Conservation (phyloP, 176 grass and related monocot genomes). For the Thalia dealbata region DNA sequence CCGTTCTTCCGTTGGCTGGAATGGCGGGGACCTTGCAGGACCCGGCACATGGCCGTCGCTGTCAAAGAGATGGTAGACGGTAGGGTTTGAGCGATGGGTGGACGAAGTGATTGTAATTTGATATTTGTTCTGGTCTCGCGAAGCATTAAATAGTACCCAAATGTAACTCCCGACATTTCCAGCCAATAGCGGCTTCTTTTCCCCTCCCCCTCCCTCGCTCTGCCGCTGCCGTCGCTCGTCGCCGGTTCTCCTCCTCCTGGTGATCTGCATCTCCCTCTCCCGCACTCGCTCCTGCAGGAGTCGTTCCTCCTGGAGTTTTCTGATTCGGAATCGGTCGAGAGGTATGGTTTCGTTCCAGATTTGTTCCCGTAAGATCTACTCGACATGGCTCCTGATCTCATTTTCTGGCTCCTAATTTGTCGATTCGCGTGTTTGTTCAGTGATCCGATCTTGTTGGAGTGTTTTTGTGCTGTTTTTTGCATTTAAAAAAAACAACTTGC, state of each 20-base stretch:
- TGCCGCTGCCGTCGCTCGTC: neutral
- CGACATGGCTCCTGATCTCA: neutral
- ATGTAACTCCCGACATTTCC: constrained; percentile 4
- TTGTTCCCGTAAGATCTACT: neutral
- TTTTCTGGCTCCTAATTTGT: neutral
- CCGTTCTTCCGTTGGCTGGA: neutral
- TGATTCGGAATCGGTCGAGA: neutral
- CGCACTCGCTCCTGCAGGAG: neutral
- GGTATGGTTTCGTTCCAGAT: neutral
- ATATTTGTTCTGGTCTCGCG: neutral
- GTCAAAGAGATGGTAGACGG: neutral
- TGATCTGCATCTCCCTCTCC: neutral
- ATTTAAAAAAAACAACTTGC: neutral
- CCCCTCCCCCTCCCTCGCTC: neutral
- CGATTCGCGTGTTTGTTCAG: neutral
- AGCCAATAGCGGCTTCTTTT: neutral
- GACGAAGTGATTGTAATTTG: neutral
- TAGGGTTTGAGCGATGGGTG: neutral
- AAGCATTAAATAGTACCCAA: constrained; percentile 6
- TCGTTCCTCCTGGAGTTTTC: neutral
- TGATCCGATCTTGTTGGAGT: neutral
- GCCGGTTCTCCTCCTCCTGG: neutral
- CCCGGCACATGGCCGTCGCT: neutral
- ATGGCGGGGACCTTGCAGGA: neutral
- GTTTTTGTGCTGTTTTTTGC: neutral